Conservation (phyloP, 2,329 filamentous ascomycete species). For the Westerdykella aurantiaca region DNA sequence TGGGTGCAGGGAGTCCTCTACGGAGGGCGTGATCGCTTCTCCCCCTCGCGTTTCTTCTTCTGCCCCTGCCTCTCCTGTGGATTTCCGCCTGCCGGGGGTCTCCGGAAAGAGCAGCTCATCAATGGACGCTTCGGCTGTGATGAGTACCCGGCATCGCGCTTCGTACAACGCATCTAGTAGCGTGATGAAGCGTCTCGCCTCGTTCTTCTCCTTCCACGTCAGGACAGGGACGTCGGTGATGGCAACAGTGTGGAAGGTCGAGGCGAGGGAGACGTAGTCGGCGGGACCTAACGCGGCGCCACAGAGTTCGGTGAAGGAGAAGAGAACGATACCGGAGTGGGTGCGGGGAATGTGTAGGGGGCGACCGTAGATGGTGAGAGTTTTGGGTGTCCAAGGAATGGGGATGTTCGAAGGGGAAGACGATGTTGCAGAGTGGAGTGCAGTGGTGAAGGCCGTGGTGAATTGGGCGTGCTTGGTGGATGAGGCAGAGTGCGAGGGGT, state of each 20-base stretch:
- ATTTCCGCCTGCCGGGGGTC: slow-evolving; percentile 12
- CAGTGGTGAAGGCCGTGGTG: slow-evolving; percentile 14
- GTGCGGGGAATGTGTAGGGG: slow-evolving; percentile 55
- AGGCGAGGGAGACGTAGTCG: slow-evolving; percentile 77
- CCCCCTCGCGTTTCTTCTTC: slow-evolving; percentile 13
- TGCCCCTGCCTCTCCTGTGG: not conserved
- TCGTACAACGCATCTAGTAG: slow-evolving; percentile 62
- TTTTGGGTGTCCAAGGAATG: slow-evolving; percentile 42
- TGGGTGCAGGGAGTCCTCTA: slow-evolving; percentile 53
- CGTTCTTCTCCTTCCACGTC: slow-evolving; percentile 66
- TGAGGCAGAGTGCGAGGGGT: slow-evolving; percentile 18
- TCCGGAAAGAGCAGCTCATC: slow-evolving; percentile 77
- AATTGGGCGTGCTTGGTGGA: slow-evolving; percentile 2
- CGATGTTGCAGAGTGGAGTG: slow-evolving; percentile 31
- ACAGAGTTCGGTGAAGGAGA: slow-evolving; percentile 65
- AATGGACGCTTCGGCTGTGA: slow-evolving; percentile 61
- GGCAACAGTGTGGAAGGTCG: slow-evolving; percentile 72
- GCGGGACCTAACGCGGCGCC: slow-evolving; percentile 62
- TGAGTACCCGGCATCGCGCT: slow-evolving; percentile 68
- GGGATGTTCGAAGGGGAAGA: slow-evolving; percentile 31
- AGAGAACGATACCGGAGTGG: slow-evolving; percentile 54
- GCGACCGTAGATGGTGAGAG: slow-evolving; percentile 58
- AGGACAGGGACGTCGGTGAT: slow-evolving; percentile 65
- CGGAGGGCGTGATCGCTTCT: slow-evolving; percentile 16
- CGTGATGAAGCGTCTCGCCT: slow-evolving; percentile 74